Evolutionary conservation across 768 basidiomycete species (phyloP), one percentile per base, ranked within the genome.

Genomic region (Rhodocollybia butyracea): DNA sequence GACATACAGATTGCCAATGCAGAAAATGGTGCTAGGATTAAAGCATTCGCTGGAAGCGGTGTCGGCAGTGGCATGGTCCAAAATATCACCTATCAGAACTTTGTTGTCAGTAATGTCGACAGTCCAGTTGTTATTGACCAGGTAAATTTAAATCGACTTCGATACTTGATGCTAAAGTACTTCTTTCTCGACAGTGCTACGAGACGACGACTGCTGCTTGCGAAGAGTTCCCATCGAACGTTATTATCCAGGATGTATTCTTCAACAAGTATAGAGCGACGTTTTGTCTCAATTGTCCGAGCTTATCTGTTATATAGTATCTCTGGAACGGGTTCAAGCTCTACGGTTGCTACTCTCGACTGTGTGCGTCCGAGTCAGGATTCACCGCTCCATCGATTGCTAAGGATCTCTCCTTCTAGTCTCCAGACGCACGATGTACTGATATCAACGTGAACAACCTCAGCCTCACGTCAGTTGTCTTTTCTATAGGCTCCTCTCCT

Each of bases 21-120:
- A 8, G 73, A 83, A 61, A 86, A 86, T 59, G 86, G 85, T 1
- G 84, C 84, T 1, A 74, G 86, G 31, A 86, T 86, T 67, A 88
- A 88, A 65, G 80, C 83, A 1, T 88, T 78, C 73, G 84, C 83
- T 5, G 86, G 84, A 5, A 71, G 75, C 13, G 76, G 77, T 51
- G 81, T 84, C 27, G 83, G 85, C 3, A 74, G 77, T 34, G 83
- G 82, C 8, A 76, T 81, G 39, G 82, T 83, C 41, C 75, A 77
- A 64, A 83, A 84, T 59, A 68, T 84, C 63, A 81, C 79, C 1
- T 84, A 81, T 64, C 60, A 65, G n/a, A 70, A 74, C 57, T 83
- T 83, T 65, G 57, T 73, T n/a, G 80, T 80, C 57, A 73, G 68
- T 48, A 77, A 81, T 36, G 81, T 83, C 38, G 82, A 84, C 56